Conservation (phyloP, 129 eudicot genomes). For the Mikania micrantha region DNA sequence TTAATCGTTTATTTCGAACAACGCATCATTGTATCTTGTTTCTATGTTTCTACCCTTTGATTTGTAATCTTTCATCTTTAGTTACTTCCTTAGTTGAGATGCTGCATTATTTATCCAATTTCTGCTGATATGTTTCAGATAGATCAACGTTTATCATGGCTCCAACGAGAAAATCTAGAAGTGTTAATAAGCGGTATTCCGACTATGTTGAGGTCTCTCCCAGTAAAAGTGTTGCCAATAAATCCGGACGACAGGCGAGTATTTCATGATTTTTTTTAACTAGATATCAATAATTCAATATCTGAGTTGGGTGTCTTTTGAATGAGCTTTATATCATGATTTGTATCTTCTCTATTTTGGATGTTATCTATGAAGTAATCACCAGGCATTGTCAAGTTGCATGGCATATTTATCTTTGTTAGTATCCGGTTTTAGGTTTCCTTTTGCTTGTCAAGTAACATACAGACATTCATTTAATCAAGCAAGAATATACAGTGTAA, state of each 20-base stretch:
- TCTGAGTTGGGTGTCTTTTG: not conserved
- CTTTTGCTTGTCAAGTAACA: not conserved
- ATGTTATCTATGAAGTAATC: constrained; percentile 3
- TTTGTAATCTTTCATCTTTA: not conserved
- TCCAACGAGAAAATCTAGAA: constrained; percentile 55
- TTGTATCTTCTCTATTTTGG: not conserved
- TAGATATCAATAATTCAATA: not conserved
- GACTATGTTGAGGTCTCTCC: constrained; percentile 40
- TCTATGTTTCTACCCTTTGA: not conserved
- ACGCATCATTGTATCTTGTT: not conserved
- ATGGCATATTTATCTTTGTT: not conserved
- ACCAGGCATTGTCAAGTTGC: not conserved
- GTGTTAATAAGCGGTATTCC: constrained; percentile 46
- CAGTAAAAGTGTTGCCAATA: constrained; percentile 29
- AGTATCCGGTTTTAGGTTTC: constrained; percentile 1
- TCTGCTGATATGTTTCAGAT: constrained; percentile 11
- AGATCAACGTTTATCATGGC: constrained; percentile 31
- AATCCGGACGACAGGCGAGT: constrained; percentile 37
- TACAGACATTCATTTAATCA: not conserved
- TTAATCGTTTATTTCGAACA: not conserved
- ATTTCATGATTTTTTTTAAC: not conserved
- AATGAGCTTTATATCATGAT: not conserved
- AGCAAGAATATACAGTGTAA: constrained; percentile 4
- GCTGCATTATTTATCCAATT: not conserved
- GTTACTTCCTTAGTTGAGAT: not conserved